These are phyloP conservation scores for Aphanocladium album DNA, from an alignment of 2,329 filamentous ascomycete species.

Conservation along the genomic window DNA sequence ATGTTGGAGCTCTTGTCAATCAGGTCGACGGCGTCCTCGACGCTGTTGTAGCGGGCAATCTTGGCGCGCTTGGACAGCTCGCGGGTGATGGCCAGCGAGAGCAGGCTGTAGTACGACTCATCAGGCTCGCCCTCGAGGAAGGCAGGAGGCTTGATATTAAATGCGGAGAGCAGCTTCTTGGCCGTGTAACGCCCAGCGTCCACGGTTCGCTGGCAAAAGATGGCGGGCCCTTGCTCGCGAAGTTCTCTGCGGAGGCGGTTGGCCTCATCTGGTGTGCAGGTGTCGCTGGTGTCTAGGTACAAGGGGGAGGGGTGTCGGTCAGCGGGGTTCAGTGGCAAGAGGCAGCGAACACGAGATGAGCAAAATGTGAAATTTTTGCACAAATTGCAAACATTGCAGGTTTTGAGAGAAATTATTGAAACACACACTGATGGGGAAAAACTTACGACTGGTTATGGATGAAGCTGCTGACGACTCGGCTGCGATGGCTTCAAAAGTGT, in stretches of 20 bases:
- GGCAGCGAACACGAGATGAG: neutral
- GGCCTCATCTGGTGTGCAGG: conserved; percentile 65
- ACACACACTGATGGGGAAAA: conserved; percentile 18
- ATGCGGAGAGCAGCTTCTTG: conserved; percentile 81
- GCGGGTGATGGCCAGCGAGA: conserved; percentile 72
- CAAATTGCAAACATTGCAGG: neutral
- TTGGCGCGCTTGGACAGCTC: conserved; percentile 81
- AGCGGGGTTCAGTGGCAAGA: neutral
- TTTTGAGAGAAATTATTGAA: neutral
- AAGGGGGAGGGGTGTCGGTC: neutral
- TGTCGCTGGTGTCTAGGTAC: conserved; percentile 38
- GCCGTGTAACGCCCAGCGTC: conserved; percentile 65
- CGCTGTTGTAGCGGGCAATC: conserved; percentile 71
- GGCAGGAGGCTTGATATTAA: conserved; percentile 67
- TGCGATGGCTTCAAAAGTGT: conserved; percentile 53
- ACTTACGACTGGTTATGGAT: conserved; percentile 40
- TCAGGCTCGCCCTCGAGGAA: conserved; percentile 67
- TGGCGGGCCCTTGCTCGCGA: conserved; percentile 68
- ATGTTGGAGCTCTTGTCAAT: conserved; percentile 74
- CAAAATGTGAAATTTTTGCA: conserved; percentile 10
- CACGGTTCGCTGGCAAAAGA: conserved; percentile 71
- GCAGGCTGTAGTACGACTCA: conserved; percentile 66
- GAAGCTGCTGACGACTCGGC: conserved; percentile 41
- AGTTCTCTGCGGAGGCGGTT: conserved; percentile 63
- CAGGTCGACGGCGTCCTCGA: conserved; percentile 80